Evolutionary conservation across 2,329 filamentous ascomycete genomes (phyloP).

Genomic region (Apiospora malaysiana): DNA sequence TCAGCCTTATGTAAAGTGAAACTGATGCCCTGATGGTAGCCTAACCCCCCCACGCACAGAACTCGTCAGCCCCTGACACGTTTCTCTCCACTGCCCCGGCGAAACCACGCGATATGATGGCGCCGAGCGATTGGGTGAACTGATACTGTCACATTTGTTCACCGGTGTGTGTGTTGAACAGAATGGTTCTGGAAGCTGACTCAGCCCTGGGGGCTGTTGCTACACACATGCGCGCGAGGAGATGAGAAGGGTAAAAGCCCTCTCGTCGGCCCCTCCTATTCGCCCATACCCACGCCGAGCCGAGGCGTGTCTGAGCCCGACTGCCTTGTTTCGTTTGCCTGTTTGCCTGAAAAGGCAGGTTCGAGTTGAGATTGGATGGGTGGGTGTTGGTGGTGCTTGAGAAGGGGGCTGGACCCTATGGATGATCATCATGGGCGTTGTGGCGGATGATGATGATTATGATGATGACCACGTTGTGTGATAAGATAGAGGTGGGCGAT

Average conservation of each 20-base stretch:
- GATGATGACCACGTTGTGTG: neutral
- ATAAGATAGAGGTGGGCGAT: neutral
- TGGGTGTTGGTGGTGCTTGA: neutral
- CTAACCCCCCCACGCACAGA: neutral
- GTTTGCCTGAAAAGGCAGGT: neutral
- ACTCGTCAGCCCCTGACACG: neutral
- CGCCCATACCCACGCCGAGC: neutral
- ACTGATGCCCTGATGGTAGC: no score
- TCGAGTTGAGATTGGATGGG: neutral
- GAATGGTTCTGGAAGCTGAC: slow-evolving; percentile 5
- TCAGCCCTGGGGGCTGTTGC: neutral
- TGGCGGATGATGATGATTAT: neutral
- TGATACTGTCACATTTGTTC: neutral
- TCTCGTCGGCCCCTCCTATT: neutral
- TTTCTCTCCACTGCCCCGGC: neutral
- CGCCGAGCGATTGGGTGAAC: neutral
- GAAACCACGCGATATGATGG: slow-evolving; percentile 5
- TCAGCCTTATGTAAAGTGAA: slow-evolving; percentile 4
- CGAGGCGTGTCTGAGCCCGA: neutral
- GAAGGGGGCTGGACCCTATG: neutral
- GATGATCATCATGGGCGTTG: neutral
- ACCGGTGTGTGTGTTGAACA: neutral
- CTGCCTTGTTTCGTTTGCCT: neutral
- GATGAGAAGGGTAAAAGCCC: neutral
- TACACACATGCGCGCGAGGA: neutral